Conservation (phyloP, 495 filamentous ascomycete species). For the Penicillium crystallinum region DNA sequence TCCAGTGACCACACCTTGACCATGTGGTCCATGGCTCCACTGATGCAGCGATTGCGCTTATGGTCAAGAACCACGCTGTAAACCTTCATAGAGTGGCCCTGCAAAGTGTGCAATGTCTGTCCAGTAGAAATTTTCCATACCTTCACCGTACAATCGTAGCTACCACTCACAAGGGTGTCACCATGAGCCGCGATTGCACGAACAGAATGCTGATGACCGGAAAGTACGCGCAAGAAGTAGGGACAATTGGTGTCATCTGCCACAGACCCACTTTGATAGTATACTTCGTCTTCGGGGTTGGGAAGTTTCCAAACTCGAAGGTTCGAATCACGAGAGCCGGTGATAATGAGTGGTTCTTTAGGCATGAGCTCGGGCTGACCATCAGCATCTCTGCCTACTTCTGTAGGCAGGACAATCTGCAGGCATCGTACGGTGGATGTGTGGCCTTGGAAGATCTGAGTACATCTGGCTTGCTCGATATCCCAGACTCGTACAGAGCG, state of each 20-base stretch:
- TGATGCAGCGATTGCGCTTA: conserved; percentile 90
- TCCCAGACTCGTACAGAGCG: conserved; percentile 96
- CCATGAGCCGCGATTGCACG: conserved; percentile 94
- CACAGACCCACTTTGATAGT: conserved; percentile 70
- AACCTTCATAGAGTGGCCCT: conserved; percentile 88
- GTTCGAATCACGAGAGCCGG: conserved; percentile 91
- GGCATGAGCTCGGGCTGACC: conserved; percentile 85
- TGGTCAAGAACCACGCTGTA: conserved; percentile 96
- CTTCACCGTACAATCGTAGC: conserved; percentile 92
- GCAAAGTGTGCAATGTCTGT: conserved; percentile 79
- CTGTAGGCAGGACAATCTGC: conserved; percentile 85
- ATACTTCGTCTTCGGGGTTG: conserved; percentile 64
- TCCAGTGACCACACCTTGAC: conserved; percentile 99
- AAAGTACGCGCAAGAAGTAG: conserved; percentile 83
- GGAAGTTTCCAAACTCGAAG: conserved; percentile 94
- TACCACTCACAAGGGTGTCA: conserved; percentile 96
- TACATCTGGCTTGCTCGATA: conserved; percentile 84
- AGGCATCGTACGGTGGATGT: conserved; percentile 96
- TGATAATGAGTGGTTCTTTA: conserved; percentile 90
- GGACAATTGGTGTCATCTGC: conserved; percentile 81
- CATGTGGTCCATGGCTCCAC: conserved; percentile 95
- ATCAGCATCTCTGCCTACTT: conserved; percentile 64
- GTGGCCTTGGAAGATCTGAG: conserved; percentile 93
- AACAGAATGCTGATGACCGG: conserved; percentile 91
- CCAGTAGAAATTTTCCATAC: conserved; percentile 98